These are phyloP conservation scores for Bipolaris cookei DNA, from an alignment of 2,329 filamentous ascomycete genomes.

Conservation along the genomic window DNA sequence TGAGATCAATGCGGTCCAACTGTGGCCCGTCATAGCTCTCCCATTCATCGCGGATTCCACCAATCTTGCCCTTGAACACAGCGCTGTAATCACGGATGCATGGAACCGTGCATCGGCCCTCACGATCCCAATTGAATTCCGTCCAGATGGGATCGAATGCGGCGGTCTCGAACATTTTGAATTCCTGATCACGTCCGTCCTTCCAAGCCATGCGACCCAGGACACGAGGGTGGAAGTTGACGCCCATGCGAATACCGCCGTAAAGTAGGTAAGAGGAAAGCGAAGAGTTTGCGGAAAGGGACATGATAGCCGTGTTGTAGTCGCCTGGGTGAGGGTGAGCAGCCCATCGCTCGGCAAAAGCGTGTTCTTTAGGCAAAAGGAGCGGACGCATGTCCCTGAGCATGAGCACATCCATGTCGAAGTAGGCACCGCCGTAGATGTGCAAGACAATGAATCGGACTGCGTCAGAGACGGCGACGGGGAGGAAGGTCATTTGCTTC, in stretches of 20 bases:
- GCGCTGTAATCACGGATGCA: constrained; percentile 61
- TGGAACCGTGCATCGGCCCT: constrained; percentile 61
- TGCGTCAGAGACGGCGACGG: constrained; percentile 63
- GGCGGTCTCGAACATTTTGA: constrained; percentile 64
- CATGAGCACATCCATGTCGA: constrained; percentile 64
- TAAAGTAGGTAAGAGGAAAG: constrained; percentile 62
- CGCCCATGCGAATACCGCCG: constrained; percentile 63
- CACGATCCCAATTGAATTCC: constrained; percentile 61
- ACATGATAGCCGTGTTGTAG: constrained; percentile 65
- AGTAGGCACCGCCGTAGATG: constrained; percentile 61
- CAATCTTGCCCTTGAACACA: constrained; percentile 58
- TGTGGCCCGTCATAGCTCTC: constrained; percentile 58
- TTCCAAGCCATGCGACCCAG: constrained; percentile 64
- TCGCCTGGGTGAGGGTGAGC: constrained; percentile 61
- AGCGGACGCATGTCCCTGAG: constrained; percentile 62
- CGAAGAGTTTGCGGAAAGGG: constrained; percentile 61
- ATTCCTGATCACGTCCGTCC: constrained; percentile 60
- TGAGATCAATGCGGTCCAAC: constrained; percentile 45
- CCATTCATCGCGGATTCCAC: constrained; percentile 59
- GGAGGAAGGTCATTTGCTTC: constrained; percentile 64
- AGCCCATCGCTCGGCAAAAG: constrained; percentile 63
- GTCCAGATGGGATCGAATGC: constrained; percentile 65
- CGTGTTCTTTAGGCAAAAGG: constrained; percentile 58
- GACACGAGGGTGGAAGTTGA: constrained; percentile 64
- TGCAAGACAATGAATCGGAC: constrained; percentile 63